These are phyloP conservation scores for Cladosporium sp. DNA, from an alignment of 2,329 filamentous ascomycete species.

Conservation along the genomic window DNA sequence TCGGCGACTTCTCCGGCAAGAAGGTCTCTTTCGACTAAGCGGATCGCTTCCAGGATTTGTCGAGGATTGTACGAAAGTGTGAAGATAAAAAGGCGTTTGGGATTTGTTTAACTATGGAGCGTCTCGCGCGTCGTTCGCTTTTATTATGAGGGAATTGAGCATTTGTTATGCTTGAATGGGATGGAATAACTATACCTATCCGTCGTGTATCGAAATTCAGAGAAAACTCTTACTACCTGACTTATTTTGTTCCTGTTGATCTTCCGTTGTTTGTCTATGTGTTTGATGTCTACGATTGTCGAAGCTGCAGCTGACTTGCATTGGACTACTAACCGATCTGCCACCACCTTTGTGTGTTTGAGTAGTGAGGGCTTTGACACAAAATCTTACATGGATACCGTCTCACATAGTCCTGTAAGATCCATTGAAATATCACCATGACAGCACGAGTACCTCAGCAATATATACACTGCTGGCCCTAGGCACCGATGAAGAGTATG, in stretches of 20 bases:
- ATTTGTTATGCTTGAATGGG: neutral
- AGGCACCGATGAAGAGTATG: too few species aligned
- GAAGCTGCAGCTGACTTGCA: neutral
- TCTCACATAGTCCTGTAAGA: too few species aligned
- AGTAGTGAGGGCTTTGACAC: too few species aligned
- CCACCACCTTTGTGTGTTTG: too few species aligned
- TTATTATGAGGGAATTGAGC: neutral
- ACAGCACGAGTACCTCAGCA: too few species aligned
- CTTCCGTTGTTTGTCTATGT: neutral
- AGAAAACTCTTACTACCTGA: neutral
- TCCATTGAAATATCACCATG: too few species aligned
- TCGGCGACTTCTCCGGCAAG: constrained; percentile 72
- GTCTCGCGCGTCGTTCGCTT: neutral
- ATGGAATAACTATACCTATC: neutral
- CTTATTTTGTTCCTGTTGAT: neutral
- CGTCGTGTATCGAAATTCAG: neutral
- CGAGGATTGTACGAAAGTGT: neutral
- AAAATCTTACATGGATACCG: too few species aligned
- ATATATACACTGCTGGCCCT: too few species aligned
- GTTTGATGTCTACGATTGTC: neutral
- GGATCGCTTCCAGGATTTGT: neutral
- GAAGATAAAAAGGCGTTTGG: constrained; percentile 11
- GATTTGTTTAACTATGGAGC: neutral
- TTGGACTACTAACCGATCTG: too few species aligned
- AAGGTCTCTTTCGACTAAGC: constrained; percentile 66